Evolutionary conservation across 2,329 filamentous ascomycete genomes (phyloP).

Genomic region (Cryoendolithus antarcticus): DNA sequence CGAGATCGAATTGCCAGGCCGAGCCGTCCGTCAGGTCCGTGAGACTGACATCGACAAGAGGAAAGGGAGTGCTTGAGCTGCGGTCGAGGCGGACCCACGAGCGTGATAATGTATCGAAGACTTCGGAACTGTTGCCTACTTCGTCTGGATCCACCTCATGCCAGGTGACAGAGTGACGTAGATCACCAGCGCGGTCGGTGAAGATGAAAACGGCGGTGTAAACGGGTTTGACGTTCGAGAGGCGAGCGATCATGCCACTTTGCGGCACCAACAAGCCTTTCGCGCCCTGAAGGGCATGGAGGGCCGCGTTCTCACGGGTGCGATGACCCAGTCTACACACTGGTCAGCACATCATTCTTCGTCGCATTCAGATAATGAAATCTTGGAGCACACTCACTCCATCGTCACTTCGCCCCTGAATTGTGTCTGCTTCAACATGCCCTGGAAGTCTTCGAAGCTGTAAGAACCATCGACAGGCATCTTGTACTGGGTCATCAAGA

Average conservation of each 20-base stretch:
- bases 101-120: conserved; percentile 7
- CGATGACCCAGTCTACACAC: conserved; percentile 17
- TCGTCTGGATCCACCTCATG: conserved; percentile 6
- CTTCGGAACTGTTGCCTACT: neutral
- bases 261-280: conserved; percentile 13
- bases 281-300: conserved; percentile 10
- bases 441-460: conserved; percentile 19
- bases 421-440: conserved; percentile 19
- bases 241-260: conserved; percentile 9
- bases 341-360: conserved; percentile 6
- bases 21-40: conserved; percentile 16
- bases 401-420: conserved; percentile 19
- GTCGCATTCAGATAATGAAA: neutral
- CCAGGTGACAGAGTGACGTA: conserved; percentile 19
- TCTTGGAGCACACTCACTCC: conserved; percentile 16
- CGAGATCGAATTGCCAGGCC: conserved; percentile 21
- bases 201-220: conserved; percentile 20
- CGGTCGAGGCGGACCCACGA: conserved; percentile 18
- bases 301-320: conserved; percentile 9
- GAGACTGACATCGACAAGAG: conserved; percentile 17
- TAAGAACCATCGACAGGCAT: conserved; percentile 12
- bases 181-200: conserved; percentile 10
- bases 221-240: conserved; percentile 16
- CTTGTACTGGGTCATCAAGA: conserved; percentile 16
- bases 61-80: conserved; percentile 9